A percentile compares a stretch with the other conserved stretches of the same genome.
These are phyloP conservation scores for Colletotrichum sidae DNA, from an alignment of 2,329 filamentous ascomycete species.

Conservation along the genomic window DNA sequence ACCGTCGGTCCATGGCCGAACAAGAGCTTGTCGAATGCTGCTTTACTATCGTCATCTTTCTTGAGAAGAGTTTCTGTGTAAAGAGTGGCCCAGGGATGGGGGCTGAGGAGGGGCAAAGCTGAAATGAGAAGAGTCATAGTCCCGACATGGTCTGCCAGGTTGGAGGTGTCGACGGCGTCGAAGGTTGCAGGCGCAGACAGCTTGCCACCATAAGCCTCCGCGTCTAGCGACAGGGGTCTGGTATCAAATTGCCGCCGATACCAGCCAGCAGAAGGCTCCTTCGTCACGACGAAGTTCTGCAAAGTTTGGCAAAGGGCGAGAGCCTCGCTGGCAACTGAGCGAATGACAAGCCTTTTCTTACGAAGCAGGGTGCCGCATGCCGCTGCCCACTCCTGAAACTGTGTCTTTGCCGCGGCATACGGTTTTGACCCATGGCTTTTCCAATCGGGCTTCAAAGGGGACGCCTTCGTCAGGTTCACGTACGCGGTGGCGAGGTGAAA, in stretches of 20 bases:
- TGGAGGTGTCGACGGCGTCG: conserved; percentile 67
- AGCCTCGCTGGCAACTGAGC: conserved; percentile 61
- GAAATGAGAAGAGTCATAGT: conserved; percentile 54
- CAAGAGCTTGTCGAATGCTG: conserved; percentile 55
- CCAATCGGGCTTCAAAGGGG: conserved; percentile 49
- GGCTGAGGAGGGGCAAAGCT: conserved; percentile 58
- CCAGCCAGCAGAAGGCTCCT: conserved; percentile 49
- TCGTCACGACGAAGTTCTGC: conserved; percentile 50
- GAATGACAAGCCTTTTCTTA: conserved; percentile 49
- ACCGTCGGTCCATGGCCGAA: conserved; percentile 59
- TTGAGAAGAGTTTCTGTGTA: conserved; percentile 48
- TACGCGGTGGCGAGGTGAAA: conserved; percentile 68
- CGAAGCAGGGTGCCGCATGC: conserved; percentile 49
- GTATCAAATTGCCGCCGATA: conserved; percentile 56
- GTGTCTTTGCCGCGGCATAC: conserved; percentile 50
- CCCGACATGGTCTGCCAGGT: conserved; percentile 54
- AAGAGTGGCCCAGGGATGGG: conserved; percentile 56
- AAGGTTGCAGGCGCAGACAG: conserved; percentile 56
- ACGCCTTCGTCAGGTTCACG: conserved; percentile 50
- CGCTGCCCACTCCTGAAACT: conserved; percentile 60
- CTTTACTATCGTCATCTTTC: conserved; percentile 41
- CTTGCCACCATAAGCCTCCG: conserved; percentile 50
- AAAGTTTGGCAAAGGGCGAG: conserved; percentile 65
- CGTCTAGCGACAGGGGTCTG: conserved; percentile 55
- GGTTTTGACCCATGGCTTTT: conserved; percentile 40